Percentiles rank a stretch among this genome's conserved stretches.
Evolutionary conservation across 257 asterid species (phyloP).

Genomic region (Cynanchum wilfordii): DNA sequence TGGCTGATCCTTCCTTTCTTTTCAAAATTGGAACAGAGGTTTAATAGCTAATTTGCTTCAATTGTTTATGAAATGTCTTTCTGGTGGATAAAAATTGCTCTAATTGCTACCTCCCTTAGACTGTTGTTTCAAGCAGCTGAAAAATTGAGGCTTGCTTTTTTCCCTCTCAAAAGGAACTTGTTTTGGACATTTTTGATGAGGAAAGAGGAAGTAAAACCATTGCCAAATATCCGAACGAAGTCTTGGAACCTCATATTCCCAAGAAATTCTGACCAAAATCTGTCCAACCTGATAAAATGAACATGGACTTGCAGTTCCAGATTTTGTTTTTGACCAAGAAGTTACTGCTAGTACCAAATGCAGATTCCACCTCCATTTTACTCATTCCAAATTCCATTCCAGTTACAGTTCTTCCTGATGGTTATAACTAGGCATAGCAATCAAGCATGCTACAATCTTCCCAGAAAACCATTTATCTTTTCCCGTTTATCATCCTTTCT

Average conservation of each 20-base stretch:
- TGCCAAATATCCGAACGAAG: background rate
- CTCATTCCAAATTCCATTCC: background rate
- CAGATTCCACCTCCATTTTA: background rate
- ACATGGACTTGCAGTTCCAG: background rate
- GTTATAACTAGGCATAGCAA: background rate
- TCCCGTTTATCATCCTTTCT: background rate
- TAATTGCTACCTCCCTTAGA: background rate
- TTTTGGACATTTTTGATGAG: background rate
- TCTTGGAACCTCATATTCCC: background rate
- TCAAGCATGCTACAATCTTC: background rate
- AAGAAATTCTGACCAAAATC: background rate
- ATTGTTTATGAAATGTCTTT: background rate
- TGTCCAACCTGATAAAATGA: background rate
- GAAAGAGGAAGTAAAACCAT: background rate
- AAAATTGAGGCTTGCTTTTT: background rate
- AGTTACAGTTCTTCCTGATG: background rate
- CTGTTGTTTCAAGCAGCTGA: background rate
- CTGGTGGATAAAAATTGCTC: conserved; percentile 4
- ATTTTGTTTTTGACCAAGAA: background rate
- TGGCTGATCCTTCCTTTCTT: conserved; percentile 96
- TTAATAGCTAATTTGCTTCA: conserved; percentile 14
- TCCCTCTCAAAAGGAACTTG: background rate
- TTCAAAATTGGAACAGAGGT: conserved; percentile 99
- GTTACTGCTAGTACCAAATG: background rate
- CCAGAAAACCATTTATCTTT: background rate